These are phyloP conservation scores for Neofusicoccum sp. DNA, from an alignment of 2,329 filamentous ascomycete species.

Conservation along the genomic window DNA sequence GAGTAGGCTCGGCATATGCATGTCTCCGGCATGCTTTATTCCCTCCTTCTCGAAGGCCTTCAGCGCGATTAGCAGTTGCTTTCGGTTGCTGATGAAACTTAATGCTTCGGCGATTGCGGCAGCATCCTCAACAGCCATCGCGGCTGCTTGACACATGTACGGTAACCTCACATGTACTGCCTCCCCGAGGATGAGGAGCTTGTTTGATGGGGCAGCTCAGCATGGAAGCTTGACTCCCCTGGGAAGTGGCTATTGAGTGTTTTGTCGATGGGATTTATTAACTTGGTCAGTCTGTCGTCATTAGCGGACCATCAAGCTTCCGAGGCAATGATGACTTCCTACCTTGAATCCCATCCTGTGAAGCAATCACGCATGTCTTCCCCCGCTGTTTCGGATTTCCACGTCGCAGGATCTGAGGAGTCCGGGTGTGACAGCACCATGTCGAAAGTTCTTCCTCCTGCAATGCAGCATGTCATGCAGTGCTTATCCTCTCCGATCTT, in stretches of 20 bases:
- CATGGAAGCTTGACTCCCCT: constrained; percentile 19
- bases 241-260: constrained; percentile 26
- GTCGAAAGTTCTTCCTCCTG: constrained; percentile 58
- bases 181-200: constrained; percentile 25
- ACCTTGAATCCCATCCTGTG: constrained; percentile 57
- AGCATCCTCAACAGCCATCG: constrained; percentile 65
- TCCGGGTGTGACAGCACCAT: constrained; percentile 64
- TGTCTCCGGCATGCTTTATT: constrained; percentile 35
- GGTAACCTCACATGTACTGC: constrained; percentile 26
- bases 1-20: constrained; percentile 46
- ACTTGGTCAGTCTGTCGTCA: constrained; percentile 26
- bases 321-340: background rate
- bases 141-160: constrained; percentile 48
- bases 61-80: constrained; percentile 35
- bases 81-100: constrained; percentile 24
- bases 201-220: constrained; percentile 22
- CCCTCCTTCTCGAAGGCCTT: constrained; percentile 40
- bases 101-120: constrained; percentile 56
- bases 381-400: constrained; percentile 51
- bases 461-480: constrained; percentile 49
- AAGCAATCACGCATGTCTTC: constrained; percentile 62
- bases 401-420: constrained; percentile 52
- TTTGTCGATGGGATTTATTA: constrained; percentile 26
- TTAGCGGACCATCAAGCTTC: background rate
- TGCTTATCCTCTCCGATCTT: constrained; percentile 44